Conservation (phyloP, 352 stramenopile species). For the Phytophthora tubulina region DNA sequence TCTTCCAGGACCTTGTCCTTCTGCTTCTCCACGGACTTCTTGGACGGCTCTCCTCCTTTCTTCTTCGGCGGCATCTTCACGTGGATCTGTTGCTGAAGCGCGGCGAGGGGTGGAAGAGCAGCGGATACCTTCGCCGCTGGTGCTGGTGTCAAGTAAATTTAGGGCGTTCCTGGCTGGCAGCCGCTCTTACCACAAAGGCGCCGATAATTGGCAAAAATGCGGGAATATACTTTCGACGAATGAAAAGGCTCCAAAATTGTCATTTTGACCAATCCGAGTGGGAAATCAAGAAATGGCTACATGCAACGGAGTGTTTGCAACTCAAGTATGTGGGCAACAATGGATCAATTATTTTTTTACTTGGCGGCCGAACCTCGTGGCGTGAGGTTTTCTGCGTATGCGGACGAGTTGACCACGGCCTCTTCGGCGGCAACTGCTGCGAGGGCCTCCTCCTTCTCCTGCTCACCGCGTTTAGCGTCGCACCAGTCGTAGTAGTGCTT, state of each 20-base stretch:
- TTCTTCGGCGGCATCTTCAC: constrained; percentile 86
- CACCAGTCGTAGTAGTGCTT: constrained; percentile 57
- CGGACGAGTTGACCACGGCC: background rate
- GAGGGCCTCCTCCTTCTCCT: constrained; percentile 13
- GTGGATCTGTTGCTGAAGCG: background rate
- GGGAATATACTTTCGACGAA: constrained; percentile 11
- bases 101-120: background rate
- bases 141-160: constrained; percentile 9
- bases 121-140: constrained; percentile 24
- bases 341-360: background rate
- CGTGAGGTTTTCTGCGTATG: constrained; percentile 13
- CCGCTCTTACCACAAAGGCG: constrained; percentile 14
- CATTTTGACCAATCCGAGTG: constrained; percentile 19
- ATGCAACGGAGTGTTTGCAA: background rate
- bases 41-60: constrained; percentile 59
- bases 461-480: constrained; percentile 23
- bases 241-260: background rate
- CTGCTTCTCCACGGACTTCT: constrained; percentile 92
- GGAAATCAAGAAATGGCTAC: background rate
- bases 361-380: constrained; percentile 5
- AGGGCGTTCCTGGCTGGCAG: constrained; percentile 36
- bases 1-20: constrained; percentile 96
- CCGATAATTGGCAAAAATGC: constrained; percentile 31
- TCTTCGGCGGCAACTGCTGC: constrained; percentile 18
- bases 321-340: background rate